These are phyloP conservation scores for Gilbertella persicaria DNA, from an alignment of 371 early-diverging fungal species.

Conservation along the genomic window DNA sequence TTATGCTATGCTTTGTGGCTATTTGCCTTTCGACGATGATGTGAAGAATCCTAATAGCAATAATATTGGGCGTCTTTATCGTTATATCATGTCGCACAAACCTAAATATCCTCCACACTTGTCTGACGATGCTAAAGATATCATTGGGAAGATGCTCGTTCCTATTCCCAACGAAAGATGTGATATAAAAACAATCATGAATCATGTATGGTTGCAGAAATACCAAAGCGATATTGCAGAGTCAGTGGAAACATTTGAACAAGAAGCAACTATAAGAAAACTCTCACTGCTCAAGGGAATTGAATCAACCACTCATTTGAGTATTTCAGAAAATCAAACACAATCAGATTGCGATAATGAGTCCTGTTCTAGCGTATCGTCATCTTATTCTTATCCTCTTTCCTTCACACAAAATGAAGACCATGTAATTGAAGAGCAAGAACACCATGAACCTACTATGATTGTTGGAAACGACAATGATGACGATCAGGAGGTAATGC, in stretches of 20 bases:
- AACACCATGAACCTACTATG: background rate
- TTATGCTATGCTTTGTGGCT: slow-evolving; percentile 97
- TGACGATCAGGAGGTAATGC: no score
- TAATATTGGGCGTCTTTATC: slow-evolving; percentile 93
- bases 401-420: slow-evolving; percentile 18
- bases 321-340: background rate
- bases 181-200: slow-evolving; percentile 80
- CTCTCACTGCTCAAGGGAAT: slow-evolving; percentile 10
- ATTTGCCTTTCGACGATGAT: slow-evolving; percentile 99
- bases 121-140: slow-evolving; percentile 69
- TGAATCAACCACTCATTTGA: background rate
- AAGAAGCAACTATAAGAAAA: slow-evolving; percentile 13
- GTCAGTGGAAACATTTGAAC: slow-evolving; percentile 25
- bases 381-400: slow-evolving; percentile 14
- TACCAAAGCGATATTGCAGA: slow-evolving; percentile 28
- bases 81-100: slow-evolving; percentile 89
- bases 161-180: slow-evolving; percentile 87
- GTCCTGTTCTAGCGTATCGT: slow-evolving; percentile 12
- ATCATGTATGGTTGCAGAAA: slow-evolving; percentile 67
- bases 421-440: background rate
- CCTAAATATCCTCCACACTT: slow-evolving; percentile 89
- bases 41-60: slow-evolving; percentile 95
- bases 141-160: slow-evolving; percentile 90
- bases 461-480: slow-evolving; percentile 48
- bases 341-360: slow-evolving; percentile 1